Evolutionary conservation across 495 filamentous ascomycete species (phyloP), one percentile per base, ranked within the genome.

Genomic region (Amorphotheca resinae): DNA sequence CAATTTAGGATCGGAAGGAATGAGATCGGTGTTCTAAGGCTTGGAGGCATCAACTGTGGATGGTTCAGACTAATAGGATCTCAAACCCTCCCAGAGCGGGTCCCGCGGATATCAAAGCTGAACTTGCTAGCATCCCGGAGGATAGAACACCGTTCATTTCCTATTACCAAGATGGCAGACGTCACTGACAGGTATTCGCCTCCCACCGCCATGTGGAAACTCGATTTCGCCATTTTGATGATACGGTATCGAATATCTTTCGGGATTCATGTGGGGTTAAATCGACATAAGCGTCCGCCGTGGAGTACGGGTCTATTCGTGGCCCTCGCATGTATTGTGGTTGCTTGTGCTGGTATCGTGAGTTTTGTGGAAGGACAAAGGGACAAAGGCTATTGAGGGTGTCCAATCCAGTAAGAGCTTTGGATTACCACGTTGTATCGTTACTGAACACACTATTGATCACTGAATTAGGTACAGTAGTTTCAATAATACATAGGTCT

Each of bases 231-330:
- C 3, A 70, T 91, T 37, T 87, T 79, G 79, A 62, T 67, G 33
- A 84, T 82, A 55, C 67, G 84, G 6, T 59, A 64, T 55, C 91
- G 93, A 56, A 88, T 83, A 0, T 73, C 89, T 50, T 68, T 87
- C 9, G 73, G 68, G 3, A 80, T 83, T 58, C 91, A 91, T 85
- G 91, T 82, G 81, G 78, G 70, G 0, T 64, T 77, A 56, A 82
- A 85, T 52, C 63, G 85, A 15, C 76, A 72, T 56, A 59, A 76
- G 11, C 66, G 86, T 21, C 84, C 86, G 1, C 66, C 67, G 14
- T 88, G 83, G 82, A 66, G 71, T 5, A 87, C 81, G 1, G 85
- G 84, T 1, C 53, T 80, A 7, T 80, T 89, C 53, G 78, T 91
- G 2, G 77, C 69, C 0, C 46, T 88, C 8, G 82, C 74, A 0